Base-by-base conservation (phyloP, 208 protist genomes). In the Crithidia sp. region DNA sequence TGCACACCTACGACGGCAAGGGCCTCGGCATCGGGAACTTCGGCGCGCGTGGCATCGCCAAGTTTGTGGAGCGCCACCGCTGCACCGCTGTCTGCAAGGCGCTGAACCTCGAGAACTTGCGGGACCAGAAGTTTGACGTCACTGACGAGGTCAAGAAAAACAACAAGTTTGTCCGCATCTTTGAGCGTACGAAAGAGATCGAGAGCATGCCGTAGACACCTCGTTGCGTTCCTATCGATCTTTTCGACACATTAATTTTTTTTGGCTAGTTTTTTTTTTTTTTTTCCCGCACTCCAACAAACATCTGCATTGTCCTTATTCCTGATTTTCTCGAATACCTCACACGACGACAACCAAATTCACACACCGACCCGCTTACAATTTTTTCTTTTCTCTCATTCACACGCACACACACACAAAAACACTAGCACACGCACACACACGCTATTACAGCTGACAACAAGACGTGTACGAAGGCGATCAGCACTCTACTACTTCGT, bases 1-100 rank as follows among this genome's bases (percentile, higher is more conserved):
- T 93, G 39, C 90, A 95, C 78, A 86, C 87, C 12, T 77, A 88
- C 62, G 72, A 88, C 41, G 79, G 83, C 0, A 47, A 89, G 43
- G 83, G 86, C 12, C 81, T 95, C 17, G 85, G 87, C 36, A 78
- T 91, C 17, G 90, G 87, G 44, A 91, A 95, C 79, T 76, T 89
- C 53, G 87, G 90, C 5, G 59, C 71, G 5, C 62, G 81, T 14
- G 90, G 90, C 36, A 93, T 95, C 54, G 56, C 67, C 37, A 72
- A 82, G 58, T 95, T 84, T 49, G 52, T 85, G 3, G 37, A 60
- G 57, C 47, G 71, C 2, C 89, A 94, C 70, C 58, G 76, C 41
- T 94, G 89, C 74, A 90, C 81, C 40, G 44, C 61, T n/a, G 71
- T 91, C 2, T 92, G 89, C 80, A 81, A 72, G 41, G 64, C 74